Conservation (phyloP, 2,329 filamentous ascomycete species). For the Aureobasidium sp. region DNA sequence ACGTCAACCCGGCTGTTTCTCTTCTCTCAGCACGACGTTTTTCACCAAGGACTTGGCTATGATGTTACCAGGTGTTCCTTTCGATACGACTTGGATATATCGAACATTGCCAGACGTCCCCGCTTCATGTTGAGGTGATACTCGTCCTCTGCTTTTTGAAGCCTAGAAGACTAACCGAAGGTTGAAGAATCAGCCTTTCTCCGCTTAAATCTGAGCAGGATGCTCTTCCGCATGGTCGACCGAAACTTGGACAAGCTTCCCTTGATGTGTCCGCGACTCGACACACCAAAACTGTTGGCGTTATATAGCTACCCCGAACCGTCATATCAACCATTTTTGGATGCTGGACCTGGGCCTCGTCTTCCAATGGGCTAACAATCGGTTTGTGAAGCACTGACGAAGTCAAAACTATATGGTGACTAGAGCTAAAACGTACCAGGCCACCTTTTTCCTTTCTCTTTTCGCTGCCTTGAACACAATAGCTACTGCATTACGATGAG, state of each 20-base stretch:
- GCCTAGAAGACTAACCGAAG: background rate
- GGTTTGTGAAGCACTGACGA: constrained; percentile 7
- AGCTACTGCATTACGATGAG: background rate
- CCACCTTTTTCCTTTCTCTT: constrained; percentile 7
- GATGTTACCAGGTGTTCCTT: no score
- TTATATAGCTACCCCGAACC: background rate
- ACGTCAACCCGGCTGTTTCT: background rate
- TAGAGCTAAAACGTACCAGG: constrained; percentile 6
- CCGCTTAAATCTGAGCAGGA: background rate
- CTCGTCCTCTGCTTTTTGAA: background rate
- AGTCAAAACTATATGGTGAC: background rate
- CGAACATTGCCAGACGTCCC: background rate
- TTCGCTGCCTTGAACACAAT: no score
- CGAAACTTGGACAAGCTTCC: background rate
- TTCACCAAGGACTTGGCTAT: no score
- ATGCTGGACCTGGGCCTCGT: background rate
- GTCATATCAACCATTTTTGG: background rate
- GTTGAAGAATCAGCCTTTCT: background rate
- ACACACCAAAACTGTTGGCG: background rate
- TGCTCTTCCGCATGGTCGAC: background rate
- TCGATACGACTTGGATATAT: background rate
- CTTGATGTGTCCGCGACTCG: background rate
- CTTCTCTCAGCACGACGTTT: background rate
- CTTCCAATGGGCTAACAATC: background rate
- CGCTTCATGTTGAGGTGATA: background rate